Evolutionary conservation across 2,329 filamentous ascomycete species (phyloP).

Genomic region (Ampelomyces quisqualis): DNA sequence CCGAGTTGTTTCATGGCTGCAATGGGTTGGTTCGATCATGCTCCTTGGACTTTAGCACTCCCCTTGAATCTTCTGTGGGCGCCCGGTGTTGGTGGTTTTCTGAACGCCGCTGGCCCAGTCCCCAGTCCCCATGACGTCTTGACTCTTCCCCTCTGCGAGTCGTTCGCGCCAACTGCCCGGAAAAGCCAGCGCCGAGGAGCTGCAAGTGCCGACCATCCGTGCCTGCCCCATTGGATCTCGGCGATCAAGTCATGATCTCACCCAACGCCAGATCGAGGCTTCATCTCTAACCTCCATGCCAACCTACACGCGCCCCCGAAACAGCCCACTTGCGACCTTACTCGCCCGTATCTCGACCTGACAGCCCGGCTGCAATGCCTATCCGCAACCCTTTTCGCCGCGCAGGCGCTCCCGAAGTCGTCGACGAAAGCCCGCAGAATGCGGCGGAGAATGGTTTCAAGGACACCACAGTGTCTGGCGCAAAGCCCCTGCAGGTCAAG

Average conservation of each 20-base stretch:
- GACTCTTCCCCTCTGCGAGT: background rate
- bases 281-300: slow-evolving; percentile 15
- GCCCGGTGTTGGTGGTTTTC: no score
- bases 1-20: slow-evolving; percentile 8
- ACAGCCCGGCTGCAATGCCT: slow-evolving; percentile 35
- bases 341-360: slow-evolving; percentile 14
- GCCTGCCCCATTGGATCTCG: slow-evolving; percentile 21
- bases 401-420: slow-evolving; percentile 34
- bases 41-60: slow-evolving; percentile 7
- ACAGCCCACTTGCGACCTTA: slow-evolving; percentile 21
- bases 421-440: slow-evolving; percentile 37
- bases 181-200: slow-evolving; percentile 11
- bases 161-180: slow-evolving; percentile 13
- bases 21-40: slow-evolving; percentile 18
- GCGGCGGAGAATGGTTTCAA: slow-evolving; percentile 37
- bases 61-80: background rate
- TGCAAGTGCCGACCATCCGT: slow-evolving; percentile 8
- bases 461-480: slow-evolving; percentile 37
- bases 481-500: slow-evolving; percentile 48
- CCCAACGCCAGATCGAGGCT: slow-evolving; percentile 9
- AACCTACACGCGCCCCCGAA: slow-evolving; percentile 18
- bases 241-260: slow-evolving; percentile 21
- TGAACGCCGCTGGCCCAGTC: background rate
- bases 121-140: slow-evolving; percentile 16
- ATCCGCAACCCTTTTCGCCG: slow-evolving; percentile 47